These are phyloP conservation scores for Microstroma glucosiphilum DNA, from an alignment of 1,284 basidiomycete species.

Conservation along the genomic window DNA sequence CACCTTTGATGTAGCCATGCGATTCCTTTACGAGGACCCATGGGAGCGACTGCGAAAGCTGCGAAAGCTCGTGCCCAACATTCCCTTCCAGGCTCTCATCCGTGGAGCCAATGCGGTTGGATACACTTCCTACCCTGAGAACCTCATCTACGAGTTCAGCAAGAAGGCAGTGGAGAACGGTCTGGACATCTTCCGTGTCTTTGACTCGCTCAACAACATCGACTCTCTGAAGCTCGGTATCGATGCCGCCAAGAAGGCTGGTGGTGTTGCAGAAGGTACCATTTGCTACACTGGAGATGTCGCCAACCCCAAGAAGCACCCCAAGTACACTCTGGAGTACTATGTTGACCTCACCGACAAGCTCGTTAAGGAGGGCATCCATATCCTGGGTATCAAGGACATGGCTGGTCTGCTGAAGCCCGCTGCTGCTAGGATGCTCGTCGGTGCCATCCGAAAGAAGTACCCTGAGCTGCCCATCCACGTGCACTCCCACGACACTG, in stretches of 20 bases:
- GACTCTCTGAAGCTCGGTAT: slow-evolving; percentile 57
- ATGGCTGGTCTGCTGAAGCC: slow-evolving; percentile 99
- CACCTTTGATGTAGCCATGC: slow-evolving; percentile 98
- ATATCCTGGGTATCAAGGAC: slow-evolving; percentile 97
- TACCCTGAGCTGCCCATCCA: slow-evolving; percentile 98
- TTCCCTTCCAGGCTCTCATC: slow-evolving; percentile 95
- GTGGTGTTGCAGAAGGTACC: slow-evolving; percentile 79
- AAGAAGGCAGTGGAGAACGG: slow-evolving; percentile 91
- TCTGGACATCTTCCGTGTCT: slow-evolving; percentile 98
- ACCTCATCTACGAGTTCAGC: slow-evolving; percentile 85
- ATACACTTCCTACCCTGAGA: slow-evolving; percentile 98
- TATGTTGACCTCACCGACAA: slow-evolving; percentile 93
- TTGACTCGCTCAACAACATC: slow-evolving; percentile 71
- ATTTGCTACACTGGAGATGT: slow-evolving; percentile 99
- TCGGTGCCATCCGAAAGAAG: slow-evolving; percentile 87
- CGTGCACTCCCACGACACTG: slow-evolving; percentile 99
- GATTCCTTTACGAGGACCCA: slow-evolving; percentile 99
- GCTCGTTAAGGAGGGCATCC: slow-evolving; percentile 90
- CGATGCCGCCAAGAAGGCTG: slow-evolving; percentile 98
- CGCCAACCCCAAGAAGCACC: slow-evolving; percentile 80
- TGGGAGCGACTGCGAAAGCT: slow-evolving; percentile 95
- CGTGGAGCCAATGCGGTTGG: slow-evolving; percentile 99
- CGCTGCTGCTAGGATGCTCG: slow-evolving; percentile 82
- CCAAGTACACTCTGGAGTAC: slow-evolving; percentile 96
- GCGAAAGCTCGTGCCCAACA: slow-evolving; percentile 93